phyloP scores from a whole-genome alignment of 2,329 filamentous ascomycete species.

The Diplocarpon mali region DNA sequence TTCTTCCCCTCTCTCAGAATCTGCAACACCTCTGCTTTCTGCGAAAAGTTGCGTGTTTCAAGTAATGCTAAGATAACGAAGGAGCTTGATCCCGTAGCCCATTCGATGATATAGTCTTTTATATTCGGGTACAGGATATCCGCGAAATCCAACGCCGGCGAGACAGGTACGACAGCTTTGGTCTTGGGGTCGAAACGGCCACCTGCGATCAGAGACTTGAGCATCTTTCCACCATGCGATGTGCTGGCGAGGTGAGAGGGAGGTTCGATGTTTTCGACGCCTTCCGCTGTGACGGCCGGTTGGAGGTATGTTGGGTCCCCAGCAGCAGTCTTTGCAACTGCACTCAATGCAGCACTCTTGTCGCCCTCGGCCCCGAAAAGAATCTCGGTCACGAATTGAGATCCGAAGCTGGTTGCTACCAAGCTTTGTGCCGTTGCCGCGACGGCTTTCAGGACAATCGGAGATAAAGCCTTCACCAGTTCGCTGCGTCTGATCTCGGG shows the following conservation, averaged over 20 bases:
- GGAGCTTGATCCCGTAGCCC: constrained; percentile 77
- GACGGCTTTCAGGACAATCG: constrained; percentile 65
- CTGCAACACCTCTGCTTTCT: constrained; percentile 55
- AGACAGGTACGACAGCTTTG: constrained; percentile 58
- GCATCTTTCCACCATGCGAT: constrained; percentile 63
- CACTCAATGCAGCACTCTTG: constrained; percentile 62
- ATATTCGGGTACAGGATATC: constrained; percentile 74
- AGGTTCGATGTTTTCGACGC: constrained; percentile 12
- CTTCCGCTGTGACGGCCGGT: constrained; percentile 30
- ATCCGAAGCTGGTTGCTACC: constrained; percentile 67
- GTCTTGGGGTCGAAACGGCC: constrained; percentile 70
- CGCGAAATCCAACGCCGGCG: constrained; percentile 72
- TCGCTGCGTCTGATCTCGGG: constrained; percentile 64
- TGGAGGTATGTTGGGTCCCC: constrained; percentile 36
- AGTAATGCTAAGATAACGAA: constrained; percentile 77
- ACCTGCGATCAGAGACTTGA: constrained; percentile 84
- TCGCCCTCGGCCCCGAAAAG: constrained; percentile 67
- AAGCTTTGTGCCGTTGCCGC: constrained; percentile 56
- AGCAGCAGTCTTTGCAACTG: constrained; percentile 52
- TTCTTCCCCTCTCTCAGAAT: constrained; percentile 64
- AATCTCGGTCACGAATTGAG: constrained; percentile 75
- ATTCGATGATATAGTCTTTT: constrained; percentile 60
- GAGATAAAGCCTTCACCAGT: constrained; percentile 62
- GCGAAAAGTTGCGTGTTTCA: constrained; percentile 61
- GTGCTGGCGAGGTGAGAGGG: constrained; percentile 47